A percentile compares a stretch with the other conserved stretches of the same genome.
Evolutionary conservation across 2,329 filamentous ascomycete genomes (phyloP).

Genomic region (Penicillium sp.): DNA sequence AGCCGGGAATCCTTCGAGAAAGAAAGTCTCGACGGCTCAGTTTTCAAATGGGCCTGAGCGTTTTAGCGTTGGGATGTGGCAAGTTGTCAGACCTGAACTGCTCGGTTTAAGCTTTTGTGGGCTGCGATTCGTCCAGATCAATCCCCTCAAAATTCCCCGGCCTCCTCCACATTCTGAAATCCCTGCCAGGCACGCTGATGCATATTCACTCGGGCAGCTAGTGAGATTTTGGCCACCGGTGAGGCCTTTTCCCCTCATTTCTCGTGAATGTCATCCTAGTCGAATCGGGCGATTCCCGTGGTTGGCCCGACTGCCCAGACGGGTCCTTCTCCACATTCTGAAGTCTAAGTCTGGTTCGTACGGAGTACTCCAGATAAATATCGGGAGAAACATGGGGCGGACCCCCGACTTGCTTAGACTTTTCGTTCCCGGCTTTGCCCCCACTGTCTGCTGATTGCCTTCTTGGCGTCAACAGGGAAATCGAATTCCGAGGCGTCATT

Average conservation of each 20-base stretch:
- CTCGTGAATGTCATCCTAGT: background rate
- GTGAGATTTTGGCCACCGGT: conserved; percentile 13
- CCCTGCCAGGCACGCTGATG: conserved; percentile 1
- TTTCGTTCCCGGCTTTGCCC: conserved; percentile 5
- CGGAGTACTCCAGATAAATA: conserved; percentile 7
- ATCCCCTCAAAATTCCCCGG: conserved; percentile 13
- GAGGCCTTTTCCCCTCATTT: conserved; percentile 4
- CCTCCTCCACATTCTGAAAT: conserved; percentile 14
- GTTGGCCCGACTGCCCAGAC: conserved; percentile 2
- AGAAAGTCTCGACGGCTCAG: background rate
- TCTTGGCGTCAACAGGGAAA: conserved; percentile 8
- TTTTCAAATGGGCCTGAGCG: background rate
- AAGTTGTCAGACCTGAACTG: background rate
- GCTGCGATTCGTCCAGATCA: conserved; percentile 11
- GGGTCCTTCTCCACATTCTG: conserved; percentile 9
- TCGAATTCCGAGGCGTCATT: conserved; percentile 10
- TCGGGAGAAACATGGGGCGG: conserved; percentile 4
- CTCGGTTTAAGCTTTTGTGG: conserved; percentile 7
- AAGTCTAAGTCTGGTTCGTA: background rate
- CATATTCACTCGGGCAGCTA: conserved; percentile 7
- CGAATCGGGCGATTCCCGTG: background rate
- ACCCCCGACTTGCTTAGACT: conserved; percentile 10
- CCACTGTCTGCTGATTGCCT: conserved; percentile 7
- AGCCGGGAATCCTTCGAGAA: conserved; percentile 20
- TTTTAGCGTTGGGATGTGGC: background rate